Base-by-base conservation (phyloP, 2,329 filamentous ascomycete species). In the Incumbomyces delicatus region DNA sequence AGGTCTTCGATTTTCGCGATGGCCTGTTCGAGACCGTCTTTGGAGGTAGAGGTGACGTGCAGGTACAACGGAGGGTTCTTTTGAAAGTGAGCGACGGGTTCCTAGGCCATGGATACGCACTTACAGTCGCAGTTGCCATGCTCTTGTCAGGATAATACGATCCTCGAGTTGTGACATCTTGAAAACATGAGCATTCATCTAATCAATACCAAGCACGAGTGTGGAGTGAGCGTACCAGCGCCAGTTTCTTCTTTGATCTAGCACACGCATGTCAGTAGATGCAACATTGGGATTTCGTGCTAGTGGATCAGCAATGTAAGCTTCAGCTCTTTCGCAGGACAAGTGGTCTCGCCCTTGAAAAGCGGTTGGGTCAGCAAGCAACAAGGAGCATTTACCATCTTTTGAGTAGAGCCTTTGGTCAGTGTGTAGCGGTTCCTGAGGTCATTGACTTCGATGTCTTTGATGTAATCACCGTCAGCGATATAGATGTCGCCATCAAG, bases 231-330 rank as follows among this genome's bases (percentile, higher is more conserved):
- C 89, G 82, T 98, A 98, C 92, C 92, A 77, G 92, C 90, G 78
- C 92, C 92, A 82, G 90, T 96, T 63, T 95, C 87, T 75, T 95
- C 90, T 83, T 95, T 94, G 63, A 98, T 98, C 92, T 98, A 89
- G 61, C 85, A 70, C 81, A 92, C 78, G 81, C 76, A 83, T 71
- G 89, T 95, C 81, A 96, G 89, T 87, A 92, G 37, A 13, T 32
- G 40, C 42, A 34, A 45, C 42, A 45, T 45, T 45, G 27, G 42
- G 42, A 29, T 22, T 38, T 45, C 33, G 42, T 38, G 42, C 42
- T 45, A 45, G 42, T 57, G 20, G 22, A 41, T 53, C 55, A 46
- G 57, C 57, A 61, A 60, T 61, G 59, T 57, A 59, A 62, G 61
- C 59, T 61, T 60, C 64, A 58, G 52, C 52, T 53, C 45, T 52